Base-by-base conservation (phyloP, 805 yeast species). In the Torulaspora maleeae region DNA sequence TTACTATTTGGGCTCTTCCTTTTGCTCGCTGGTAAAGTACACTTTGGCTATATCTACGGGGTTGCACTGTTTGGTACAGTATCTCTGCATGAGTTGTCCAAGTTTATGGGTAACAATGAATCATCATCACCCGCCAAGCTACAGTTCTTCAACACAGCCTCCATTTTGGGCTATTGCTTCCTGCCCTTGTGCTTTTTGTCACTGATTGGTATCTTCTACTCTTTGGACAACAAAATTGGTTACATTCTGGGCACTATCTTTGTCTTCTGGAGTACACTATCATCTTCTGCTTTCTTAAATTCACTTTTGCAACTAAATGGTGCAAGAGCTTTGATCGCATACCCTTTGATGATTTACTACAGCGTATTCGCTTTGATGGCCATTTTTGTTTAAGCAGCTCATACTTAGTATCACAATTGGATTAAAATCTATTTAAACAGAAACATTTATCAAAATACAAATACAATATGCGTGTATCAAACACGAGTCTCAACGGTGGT, bases 361-460 rank as follows among this genome's bases (percentile, higher is more conserved):
- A 80, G 90, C 46, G 90, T 91, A 2, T 93, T 93, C 74, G 96
- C 97, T 27, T 74, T 93, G 54, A 89, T 93, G 95, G 95, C 96
- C 1, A 83, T 93, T 27, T 93, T 93, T 62, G 90, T 78, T 9
- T 60, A 36, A 37, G 4, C 27, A 19, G 20, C 20, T 19, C 20
- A 19, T 3, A 8, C 10, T 22, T 6, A 22, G 25, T 22, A 22
- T 22, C 25, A 13, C 28, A 24, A 7, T 15, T 24, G 19, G 8
- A 36, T 36, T n/a, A 22, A 24, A 36, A 36, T 12, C 19, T 20
- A 13, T 22, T 19, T 22, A 36, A 22, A n/a, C 9, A 36, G 15
- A 17, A 36, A 36, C n/a, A 24, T n/a, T 10, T 30, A 15, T 30
- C 5, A 20, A 16, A 35, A 17, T 35, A 22, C 17, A 20, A 16